Base-by-base conservation (phyloP, 148 eudicot species). In the Oxyria digyna region DNA sequence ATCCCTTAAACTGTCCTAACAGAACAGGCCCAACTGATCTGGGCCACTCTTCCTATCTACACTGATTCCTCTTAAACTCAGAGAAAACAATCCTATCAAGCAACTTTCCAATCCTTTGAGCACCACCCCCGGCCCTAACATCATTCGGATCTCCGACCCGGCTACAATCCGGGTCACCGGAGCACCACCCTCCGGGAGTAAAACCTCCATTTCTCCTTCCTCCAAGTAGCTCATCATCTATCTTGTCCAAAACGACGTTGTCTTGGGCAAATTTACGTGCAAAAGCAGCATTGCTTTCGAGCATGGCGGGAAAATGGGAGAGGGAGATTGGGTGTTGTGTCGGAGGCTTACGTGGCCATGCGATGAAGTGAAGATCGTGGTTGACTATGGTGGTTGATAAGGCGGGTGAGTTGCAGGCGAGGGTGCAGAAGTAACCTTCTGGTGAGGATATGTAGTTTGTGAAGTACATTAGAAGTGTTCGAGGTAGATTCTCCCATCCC, bases 401-500 rank as follows among this genome's bases (percentile, higher is more conserved):
- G 67, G 86, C 82, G 0, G 95, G 96, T 7, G 63, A 81, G 49
- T 90, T 94, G 84, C 98, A 94, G 38, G 86, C 75, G 35, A 90
- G 92, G 12, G 98, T 94, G 42, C 88, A 91, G 69, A 94, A 94
- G 72, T 94, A 94, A 78, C 84, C 83, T 77, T 94, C 98, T 0
- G 98, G 92, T 10, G 98, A 88, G 14, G 98, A 94, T 21, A 94
- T 74, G 55, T 90, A 90, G 71, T 94, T 94, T 42, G 98, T 46
- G 81, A 90, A 87, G 79, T 94, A 90, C 98, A 94, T 90, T 23
- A 94, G 89, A 14, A 90, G 69, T 43, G 85, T 82, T 79, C 98
- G 78, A 0, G 98, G 98, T 70, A 94, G 87, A 73, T 94, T 94
- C 42, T 94, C 98, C 92, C 92, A 94, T 15, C 98, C 98, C 91